phyloP scores from a whole-genome alignment of 1,139 yeast genomes.

The Lodderomyces metapsilosis region DNA sequence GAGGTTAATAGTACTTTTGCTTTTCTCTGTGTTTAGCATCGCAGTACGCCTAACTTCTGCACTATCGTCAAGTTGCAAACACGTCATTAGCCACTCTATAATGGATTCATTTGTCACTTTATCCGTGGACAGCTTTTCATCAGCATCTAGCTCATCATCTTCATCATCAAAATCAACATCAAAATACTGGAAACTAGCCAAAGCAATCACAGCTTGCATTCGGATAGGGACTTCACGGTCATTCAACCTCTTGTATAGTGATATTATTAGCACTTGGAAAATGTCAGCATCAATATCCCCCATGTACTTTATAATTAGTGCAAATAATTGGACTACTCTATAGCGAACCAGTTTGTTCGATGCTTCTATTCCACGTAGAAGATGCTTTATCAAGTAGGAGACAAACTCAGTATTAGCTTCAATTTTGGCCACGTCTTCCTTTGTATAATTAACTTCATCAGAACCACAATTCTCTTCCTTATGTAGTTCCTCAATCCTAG shows the following conservation, averaged over 20 bases:
- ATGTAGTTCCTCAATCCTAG: conserved; percentile 25
- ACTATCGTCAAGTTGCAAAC: conserved; percentile 74
- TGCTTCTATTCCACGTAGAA: conserved; percentile 75
- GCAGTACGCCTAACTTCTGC: conserved; percentile 92
- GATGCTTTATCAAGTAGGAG: conserved; percentile 60
- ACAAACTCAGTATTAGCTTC: conserved; percentile 43
- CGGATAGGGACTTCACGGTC: conserved; percentile 83
- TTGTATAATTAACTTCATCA: conserved; percentile 13
- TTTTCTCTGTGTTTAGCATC: conserved; percentile 63
- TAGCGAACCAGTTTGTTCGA: conserved; percentile 75
- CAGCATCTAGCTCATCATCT: conserved; percentile 28
- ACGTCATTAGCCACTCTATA: conserved; percentile 50
- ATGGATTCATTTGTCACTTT: conserved; percentile 25
- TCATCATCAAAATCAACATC: conserved; percentile 39
- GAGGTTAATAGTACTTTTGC: conserved; percentile 51
- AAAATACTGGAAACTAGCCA: conserved; percentile 72
- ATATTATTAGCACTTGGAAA: conserved; percentile 60
- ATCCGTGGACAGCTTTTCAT: not conserved
- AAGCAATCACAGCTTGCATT: conserved; percentile 76
- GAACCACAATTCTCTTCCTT: conserved; percentile 25
- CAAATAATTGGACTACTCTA: conserved; percentile 76
- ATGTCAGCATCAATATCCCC: conserved; percentile 77
- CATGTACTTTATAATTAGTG: conserved; percentile 67
- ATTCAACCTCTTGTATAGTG: conserved; percentile 60
- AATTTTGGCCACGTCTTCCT: conserved; percentile 25